Conservation (phyloP, 305 asterid species). For the Rubia occidens region DNA sequence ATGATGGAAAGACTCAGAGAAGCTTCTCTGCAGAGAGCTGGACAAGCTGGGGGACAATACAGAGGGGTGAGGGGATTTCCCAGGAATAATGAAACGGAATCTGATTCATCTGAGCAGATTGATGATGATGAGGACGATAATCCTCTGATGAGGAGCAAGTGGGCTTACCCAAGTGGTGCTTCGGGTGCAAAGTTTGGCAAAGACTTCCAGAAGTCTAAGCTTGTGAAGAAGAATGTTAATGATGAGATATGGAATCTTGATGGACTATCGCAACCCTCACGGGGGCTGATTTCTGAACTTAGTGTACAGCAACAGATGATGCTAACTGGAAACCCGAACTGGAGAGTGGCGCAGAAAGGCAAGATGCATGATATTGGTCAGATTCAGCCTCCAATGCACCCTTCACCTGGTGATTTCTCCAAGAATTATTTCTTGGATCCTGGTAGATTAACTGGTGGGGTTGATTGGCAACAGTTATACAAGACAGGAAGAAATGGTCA, state of each 20-base stretch:
- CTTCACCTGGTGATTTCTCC: conserved; percentile 36
- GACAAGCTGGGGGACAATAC: conserved; percentile 33
- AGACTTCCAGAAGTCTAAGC: conserved; percentile 36
- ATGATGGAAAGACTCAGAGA: conserved; percentile 37
- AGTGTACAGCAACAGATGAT: conserved; percentile 34
- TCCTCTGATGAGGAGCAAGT: conserved; percentile 92
- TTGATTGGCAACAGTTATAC: conserved; percentile 41
- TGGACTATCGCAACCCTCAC: conserved; percentile 37
- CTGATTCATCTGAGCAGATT: conserved; percentile 82
- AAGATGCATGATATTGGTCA: conserved; percentile 58
- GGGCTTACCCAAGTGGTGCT: conserved; percentile 73
- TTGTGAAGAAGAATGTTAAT: conserved; percentile 44
- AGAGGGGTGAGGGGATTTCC: conserved; percentile 37
- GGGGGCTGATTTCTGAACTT: conserved; percentile 32
- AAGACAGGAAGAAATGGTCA: conserved; percentile 53
- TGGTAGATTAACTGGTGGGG: conserved; percentile 30
- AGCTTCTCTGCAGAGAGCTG: conserved; percentile 41
- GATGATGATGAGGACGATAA: conserved; percentile 64
- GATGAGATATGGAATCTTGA: conserved; percentile 39
- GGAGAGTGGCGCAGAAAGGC: conserved; percentile 47
- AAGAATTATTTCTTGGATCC: conserved; percentile 41
- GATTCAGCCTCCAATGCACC: conserved; percentile 28
- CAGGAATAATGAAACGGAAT: conserved; percentile 76
- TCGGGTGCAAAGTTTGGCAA: conserved; percentile 41
- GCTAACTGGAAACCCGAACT: conserved; percentile 24